Percentiles rank a stretch among this genome's conserved stretches.
Conservation (phyloP, 106 monocot genomes). For the Platanthera zijinensis region DNA sequence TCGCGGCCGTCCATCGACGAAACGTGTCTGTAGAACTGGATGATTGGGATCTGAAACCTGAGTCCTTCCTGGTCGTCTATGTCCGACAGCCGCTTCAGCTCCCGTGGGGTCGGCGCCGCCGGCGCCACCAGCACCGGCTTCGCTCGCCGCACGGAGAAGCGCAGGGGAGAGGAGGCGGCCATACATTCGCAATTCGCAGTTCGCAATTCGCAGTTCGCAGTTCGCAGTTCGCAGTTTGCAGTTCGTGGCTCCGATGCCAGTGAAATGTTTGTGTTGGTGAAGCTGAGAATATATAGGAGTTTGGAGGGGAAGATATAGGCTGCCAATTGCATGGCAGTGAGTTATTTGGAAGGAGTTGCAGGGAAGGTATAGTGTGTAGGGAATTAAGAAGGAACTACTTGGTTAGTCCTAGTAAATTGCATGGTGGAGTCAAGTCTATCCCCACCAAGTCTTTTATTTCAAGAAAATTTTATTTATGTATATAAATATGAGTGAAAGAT, state of each 20-base stretch:
- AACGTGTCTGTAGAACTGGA: constrained; percentile 27
- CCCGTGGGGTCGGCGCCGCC: constrained; percentile 24
- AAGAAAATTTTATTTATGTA: no score
- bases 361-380: neutral
- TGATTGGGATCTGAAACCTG: constrained; percentile 29
- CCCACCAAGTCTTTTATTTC: no score
- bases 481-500: no score
- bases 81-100: constrained; percentile 33
- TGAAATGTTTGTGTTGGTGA: neutral
- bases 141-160: constrained; percentile 19
- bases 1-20: neutral
- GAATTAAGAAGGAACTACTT: neutral
- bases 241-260: no score
- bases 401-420: neutral
- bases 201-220: no score
- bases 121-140: constrained; percentile 27
- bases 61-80: constrained; percentile 43
- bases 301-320: neutral
- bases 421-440: neutral
- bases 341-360: neutral
- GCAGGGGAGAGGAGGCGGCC: neutral
- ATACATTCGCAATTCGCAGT: no score
- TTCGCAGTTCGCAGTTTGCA: no score
- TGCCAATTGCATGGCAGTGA: neutral
- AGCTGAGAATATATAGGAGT: neutral